Evolutionary conservation across 2,329 filamentous ascomycete genomes (phyloP).

Genomic region (Colletotrichum tropicicola): DNA sequence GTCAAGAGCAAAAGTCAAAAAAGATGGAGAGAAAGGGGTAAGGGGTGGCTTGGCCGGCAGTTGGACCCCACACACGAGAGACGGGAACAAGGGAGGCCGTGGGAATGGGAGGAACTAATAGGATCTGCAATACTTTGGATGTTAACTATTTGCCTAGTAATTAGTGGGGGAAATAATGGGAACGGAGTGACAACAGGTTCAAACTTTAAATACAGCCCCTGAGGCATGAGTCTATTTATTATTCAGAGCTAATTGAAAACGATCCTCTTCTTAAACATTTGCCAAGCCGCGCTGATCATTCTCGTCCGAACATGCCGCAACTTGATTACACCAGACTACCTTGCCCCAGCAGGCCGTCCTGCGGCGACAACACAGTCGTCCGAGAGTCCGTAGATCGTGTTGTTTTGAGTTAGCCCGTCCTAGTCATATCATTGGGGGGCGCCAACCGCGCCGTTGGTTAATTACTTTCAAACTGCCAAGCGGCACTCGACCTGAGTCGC

Average conservation of each 20-base stretch:
- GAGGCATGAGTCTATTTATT: conserved; percentile 19
- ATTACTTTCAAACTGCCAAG: conserved; percentile 14
- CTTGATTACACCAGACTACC: background rate
- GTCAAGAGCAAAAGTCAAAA: too few relatives aligned
- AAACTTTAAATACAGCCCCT: background rate
- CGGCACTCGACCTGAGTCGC: conserved; percentile 3
- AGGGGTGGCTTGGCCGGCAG: background rate
- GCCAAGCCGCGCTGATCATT: background rate
- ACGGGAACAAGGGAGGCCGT: background rate
- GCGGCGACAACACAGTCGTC: background rate
- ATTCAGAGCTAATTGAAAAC: background rate
- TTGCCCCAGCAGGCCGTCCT: too few relatives aligned
- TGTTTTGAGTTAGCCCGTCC: background rate
- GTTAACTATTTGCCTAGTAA: background rate
- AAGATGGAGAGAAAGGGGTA: background rate
- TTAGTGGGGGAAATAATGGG: conserved; percentile 1
- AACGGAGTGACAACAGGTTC: background rate
- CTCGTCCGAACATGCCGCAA: conserved; percentile 3
- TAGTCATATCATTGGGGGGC: background rate
- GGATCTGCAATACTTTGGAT: background rate
- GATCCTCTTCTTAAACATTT: background rate
- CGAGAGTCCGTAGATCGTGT: background rate
- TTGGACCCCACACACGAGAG: background rate
- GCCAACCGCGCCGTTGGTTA: background rate
- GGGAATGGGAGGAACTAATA: background rate